Evolutionary conservation across 345 rosid species (phyloP).

Genomic region (Heritiera fomes): DNA sequence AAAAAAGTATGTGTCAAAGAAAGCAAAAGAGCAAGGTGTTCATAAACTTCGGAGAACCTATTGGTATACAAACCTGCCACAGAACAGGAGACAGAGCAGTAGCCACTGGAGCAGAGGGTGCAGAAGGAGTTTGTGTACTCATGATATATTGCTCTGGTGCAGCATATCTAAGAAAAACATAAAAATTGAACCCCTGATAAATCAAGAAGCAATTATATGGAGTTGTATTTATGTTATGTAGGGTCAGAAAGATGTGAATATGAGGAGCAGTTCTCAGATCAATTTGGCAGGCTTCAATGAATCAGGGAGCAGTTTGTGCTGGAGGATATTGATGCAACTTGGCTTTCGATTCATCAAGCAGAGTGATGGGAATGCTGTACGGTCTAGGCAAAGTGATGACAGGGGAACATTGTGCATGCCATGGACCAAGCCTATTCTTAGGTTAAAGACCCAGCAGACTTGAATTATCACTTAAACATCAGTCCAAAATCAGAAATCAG

Average conservation of each 20-base stretch:
- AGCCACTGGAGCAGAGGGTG: slow-evolving; percentile 97
- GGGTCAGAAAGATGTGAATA: background rate
- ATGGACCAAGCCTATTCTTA: background rate
- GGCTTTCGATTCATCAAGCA: background rate
- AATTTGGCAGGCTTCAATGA: background rate
- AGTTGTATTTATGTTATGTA: background rate
- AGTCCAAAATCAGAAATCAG: background rate
- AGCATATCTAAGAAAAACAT: slow-evolving; percentile 57
- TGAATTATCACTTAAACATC: slow-evolving; percentile 1
- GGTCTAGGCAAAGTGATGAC: background rate
- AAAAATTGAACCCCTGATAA: background rate
- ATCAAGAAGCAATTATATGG: background rate
- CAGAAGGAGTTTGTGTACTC: slow-evolving; percentile 99
- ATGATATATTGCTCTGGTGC: slow-evolving; percentile 99
- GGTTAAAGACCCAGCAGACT: background rate
- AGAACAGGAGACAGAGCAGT: slow-evolving; percentile 92
- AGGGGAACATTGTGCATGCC: background rate
- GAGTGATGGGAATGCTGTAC: background rate
- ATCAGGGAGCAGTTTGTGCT: background rate
- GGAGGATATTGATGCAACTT: background rate
- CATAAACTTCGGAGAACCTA: slow-evolving; percentile 4
- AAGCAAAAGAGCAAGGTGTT: slow-evolving; percentile 18
- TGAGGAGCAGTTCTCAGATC: background rate
- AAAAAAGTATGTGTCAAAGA: slow-evolving; percentile 10
- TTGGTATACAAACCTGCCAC: slow-evolving; percentile 74